Percentiles rank a stretch among this genome's conserved stretches.
phyloP scores from a whole-genome alignment of 371 early-diverging fungal genomes.

The Chytridium lagenaria region DNA sequence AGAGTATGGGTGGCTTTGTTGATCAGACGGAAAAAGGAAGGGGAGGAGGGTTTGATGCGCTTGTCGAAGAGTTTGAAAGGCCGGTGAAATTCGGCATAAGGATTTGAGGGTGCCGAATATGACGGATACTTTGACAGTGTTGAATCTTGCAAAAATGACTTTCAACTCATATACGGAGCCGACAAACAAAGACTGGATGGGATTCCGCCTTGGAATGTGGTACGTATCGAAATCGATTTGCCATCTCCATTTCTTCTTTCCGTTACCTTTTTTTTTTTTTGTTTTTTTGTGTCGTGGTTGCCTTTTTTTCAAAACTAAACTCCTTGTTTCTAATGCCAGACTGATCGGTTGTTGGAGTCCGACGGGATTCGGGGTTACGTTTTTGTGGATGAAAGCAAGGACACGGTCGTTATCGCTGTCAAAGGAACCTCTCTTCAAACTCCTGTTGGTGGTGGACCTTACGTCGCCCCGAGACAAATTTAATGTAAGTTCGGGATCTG shows the following conservation, averaged over 20 bases:
- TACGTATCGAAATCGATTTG: too few species aligned
- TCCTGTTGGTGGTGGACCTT: constrained; percentile 62
- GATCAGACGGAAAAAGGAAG: not conserved
- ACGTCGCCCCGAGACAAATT: constrained; percentile 82
- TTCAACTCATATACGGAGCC: constrained; percentile 71
- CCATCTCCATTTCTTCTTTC: too few species aligned
- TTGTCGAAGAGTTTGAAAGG: not conserved
- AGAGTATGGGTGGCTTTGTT: not conserved
- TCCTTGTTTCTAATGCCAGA: constrained; percentile 43
- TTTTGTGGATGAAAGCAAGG: constrained; percentile 71
- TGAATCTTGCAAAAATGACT: constrained; percentile 77
- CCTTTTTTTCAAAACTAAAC: not conserved
- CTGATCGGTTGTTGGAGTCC: constrained; percentile 78
- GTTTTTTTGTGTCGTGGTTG: not conserved
- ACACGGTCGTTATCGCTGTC: constrained; percentile 78
- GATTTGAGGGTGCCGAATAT: constrained; percentile 67
- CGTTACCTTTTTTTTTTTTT: not conserved
- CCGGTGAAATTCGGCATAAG: constrained; percentile 21
- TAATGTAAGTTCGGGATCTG: constrained; percentile 89
- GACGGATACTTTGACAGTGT: constrained; percentile 70
- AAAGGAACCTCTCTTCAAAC: constrained; percentile 87
- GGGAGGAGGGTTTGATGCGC: not conserved
- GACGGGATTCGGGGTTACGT: constrained; percentile 93
- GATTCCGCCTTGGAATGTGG: constrained; percentile 80
- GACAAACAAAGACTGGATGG: constrained; percentile 60